Evolutionary conservation across 2,329 filamentous ascomycete genomes (phyloP).

Genomic region (Fusarium drepaniforme): DNA sequence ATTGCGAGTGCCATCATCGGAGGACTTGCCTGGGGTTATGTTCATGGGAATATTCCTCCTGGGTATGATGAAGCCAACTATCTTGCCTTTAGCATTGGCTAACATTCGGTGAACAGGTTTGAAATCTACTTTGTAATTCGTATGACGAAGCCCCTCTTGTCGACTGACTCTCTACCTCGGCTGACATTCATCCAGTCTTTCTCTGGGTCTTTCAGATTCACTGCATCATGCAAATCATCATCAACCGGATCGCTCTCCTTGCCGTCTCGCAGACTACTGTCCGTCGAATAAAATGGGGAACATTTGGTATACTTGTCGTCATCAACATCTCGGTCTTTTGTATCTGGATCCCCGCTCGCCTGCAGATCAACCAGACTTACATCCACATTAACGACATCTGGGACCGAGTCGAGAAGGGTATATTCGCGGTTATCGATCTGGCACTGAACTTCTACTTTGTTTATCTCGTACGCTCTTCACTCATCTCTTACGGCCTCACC

Average conservation of each 20-base stretch:
- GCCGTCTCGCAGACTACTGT: constrained; percentile 53
- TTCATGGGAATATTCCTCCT: constrained; percentile 47
- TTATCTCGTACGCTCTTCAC: constrained; percentile 56
- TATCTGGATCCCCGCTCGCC: constrained; percentile 63
- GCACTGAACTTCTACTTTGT: constrained; percentile 61
- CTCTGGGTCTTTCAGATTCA: constrained; percentile 53
- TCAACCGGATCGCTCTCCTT: constrained; percentile 62
- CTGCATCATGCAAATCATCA: constrained; percentile 64
- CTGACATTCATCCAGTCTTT: constrained; percentile 45
- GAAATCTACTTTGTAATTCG: constrained; percentile 39
- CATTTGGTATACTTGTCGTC: constrained; percentile 53
- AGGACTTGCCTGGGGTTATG: constrained; percentile 51
- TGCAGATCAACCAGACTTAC: constrained; percentile 54
- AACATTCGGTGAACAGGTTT: constrained; percentile 44
- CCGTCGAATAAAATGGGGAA: constrained; percentile 56
- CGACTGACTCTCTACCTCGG: not conserved
- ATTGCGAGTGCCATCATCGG: constrained; percentile 50
- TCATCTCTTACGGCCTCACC: constrained; percentile 60
- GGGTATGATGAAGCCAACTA: constrained; percentile 25
- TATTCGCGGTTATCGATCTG: constrained; percentile 60
- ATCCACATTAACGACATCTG: constrained; percentile 59
- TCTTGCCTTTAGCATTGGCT: not conserved
- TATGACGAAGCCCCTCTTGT: constrained; percentile 5
- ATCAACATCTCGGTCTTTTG: constrained; percentile 63
- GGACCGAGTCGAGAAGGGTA: constrained; percentile 62